Evolutionary conservation across 2,329 filamentous ascomycete genomes (phyloP), one percentile per base, ranked within the genome.

Genomic region (Sporothrix curviconia): DNA sequence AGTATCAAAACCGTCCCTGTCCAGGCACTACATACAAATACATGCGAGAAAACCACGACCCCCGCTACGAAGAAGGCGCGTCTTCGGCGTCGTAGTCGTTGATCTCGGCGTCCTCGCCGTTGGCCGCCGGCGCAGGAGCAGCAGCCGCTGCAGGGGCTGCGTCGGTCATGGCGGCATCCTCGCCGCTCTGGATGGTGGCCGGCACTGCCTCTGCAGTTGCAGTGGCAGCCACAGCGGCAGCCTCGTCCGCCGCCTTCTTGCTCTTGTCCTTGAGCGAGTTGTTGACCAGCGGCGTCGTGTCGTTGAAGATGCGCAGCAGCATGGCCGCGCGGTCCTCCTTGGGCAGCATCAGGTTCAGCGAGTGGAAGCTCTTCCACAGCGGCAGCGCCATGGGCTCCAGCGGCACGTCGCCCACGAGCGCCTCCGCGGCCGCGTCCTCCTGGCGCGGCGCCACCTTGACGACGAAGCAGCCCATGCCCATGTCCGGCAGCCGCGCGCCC

Each of bases 251-350:
- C 54, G 17, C 14, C 44, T 50, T 19, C 14, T 24, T 47, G 2
- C 59, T 66, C 24, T 69, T 69, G n/a, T 71, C 69, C 64, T 74
- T 77, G 69, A 81, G 71, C 15, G 76, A 78, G 64, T 81, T 81
- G 69, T 94, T 95, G 61, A 95, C 81, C 49, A 96, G 78, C 4
- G 90, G 90, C 0, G 89, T 87, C 28, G 87, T 87, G 65, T 97
- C 92, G 69, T 96, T 95, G 75, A 87, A 99, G 60, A 99, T 78
- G 22, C 94, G 81, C 62, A 97, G 78, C 64, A 97, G 76, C 90
- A 97, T 95, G 1, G 94, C 94, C 24, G 85, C 86, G 15, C 94
- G 84, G 64, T 99, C 94, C 71, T 99, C 94, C 76, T 99, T 99
- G 51, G 94, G 92, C 67, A 99, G 78, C 94, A 99, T 99, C 55